Evolutionary conservation across 805 yeast genomes (phyloP).

Genomic region (Saccharomyces paradoxus): DNA sequence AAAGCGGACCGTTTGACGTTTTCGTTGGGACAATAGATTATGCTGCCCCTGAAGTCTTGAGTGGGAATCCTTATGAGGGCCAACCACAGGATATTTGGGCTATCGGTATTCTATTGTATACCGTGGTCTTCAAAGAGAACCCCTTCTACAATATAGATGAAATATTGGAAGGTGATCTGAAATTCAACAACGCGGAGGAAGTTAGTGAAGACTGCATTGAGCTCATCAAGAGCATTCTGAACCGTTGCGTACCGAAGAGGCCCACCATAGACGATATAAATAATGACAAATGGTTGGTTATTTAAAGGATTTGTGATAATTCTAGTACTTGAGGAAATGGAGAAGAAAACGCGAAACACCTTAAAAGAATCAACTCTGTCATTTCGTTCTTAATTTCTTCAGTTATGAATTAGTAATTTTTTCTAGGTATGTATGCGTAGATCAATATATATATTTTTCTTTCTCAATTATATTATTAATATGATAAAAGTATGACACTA

Average conservation of each 20-base stretch:
- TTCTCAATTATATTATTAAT: not conserved
- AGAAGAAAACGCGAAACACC: not conserved
- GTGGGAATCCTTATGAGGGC: constrained; percentile 85
- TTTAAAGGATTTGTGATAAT: constrained; percentile 1
- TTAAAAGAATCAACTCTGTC: not conserved
- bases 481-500: not conserved
- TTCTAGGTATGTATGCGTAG: not conserved
- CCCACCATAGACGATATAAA: constrained; percentile 68
- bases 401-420: no score
- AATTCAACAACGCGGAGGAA: constrained; percentile 34
- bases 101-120: constrained; percentile 80
- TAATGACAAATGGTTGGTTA: constrained; percentile 61
- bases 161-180: constrained; percentile 81
- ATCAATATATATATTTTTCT: not conserved
- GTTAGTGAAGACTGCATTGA: constrained; percentile 53
- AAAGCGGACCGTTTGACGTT: constrained; percentile 91
- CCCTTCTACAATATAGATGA: constrained; percentile 95
- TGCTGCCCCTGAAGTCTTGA: constrained; percentile 93
- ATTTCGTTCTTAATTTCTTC: not conserved
- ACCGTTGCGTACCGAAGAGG: constrained; percentile 56
- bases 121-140: constrained; percentile 85
- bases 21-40: constrained; percentile 96
- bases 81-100: constrained; percentile 98
- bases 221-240: constrained; percentile 57
- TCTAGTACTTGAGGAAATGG: not conserved